Evolutionary conservation across 306 rosid genomes (phyloP), one percentile per base, ranked within the genome.

Genomic region (Urtica urens): DNA sequence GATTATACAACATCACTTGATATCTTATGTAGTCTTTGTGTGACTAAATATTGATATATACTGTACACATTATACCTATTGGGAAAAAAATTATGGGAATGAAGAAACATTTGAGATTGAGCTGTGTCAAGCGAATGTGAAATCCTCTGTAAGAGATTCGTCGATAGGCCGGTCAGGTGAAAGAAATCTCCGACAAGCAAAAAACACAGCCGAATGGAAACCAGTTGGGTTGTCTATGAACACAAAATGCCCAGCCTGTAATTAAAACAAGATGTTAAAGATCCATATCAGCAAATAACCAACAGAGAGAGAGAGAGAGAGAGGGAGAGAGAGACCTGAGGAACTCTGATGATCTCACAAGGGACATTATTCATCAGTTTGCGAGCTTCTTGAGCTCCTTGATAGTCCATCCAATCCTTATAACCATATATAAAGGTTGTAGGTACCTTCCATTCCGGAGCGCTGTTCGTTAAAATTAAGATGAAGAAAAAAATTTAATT

Each of bases 331-430:
- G 34, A 13, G 58, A 92, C 99, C 92, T 77, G 83, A 38, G 96
- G 96, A 75, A 82, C 87, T 50, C 99, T 72, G 27, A 92, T 63
- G 38, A 85, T 92, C 56, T 92, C 99, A 55, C 99, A 92, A 5
- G 94, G 88, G 49, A 86, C 95, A 39, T n/a, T n/a, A n/a, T 73
- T 71, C 99, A 92, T 92, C 18, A 57, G 69, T 63, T 78, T 70
- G 60, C 96, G 87, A 53, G 99, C 96, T 73, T 77, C 94, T 80
- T 73, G 81, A 52, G 96, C 99, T 16, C 88, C 99, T 63, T 70
- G 67, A 53, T 92, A 92, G 60, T 57, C 72, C 96, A 85, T 78
- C 99, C 96, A 92, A 45, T 92, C 99, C 41, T 79, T 58, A 51
- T 51, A n/a, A 18, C 99, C 99, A 59, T 85, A 92, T 39, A 92